Evolutionary conservation across 129 eudicot species (phyloP).

Genomic region (Scalesia atractyloides): DNA sequence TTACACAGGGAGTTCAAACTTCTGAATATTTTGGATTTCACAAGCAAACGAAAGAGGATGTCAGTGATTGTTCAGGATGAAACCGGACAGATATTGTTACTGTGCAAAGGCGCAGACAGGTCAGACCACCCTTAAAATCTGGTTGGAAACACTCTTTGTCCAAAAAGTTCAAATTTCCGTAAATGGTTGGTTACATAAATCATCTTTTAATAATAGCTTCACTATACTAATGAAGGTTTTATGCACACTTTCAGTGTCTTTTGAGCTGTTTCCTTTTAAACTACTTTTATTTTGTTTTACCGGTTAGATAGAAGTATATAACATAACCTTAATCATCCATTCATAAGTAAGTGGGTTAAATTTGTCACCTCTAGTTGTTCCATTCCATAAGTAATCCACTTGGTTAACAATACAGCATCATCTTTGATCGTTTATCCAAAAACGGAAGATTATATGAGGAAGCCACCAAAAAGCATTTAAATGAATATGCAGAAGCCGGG

Average conservation of each 20-base stretch:
- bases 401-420: constrained; percentile 52
- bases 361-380: neutral
- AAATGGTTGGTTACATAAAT: neutral
- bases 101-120: constrained; percentile 99
- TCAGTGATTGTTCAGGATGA: constrained; percentile 80
- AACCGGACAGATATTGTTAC: constrained; percentile 69
- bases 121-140: constrained; percentile 29
- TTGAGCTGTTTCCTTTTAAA: neutral
- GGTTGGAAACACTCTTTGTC: neutral
- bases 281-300: neutral
- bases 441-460: constrained; percentile 68
- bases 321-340: neutral
- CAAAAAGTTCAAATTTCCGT: neutral
- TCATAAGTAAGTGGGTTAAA: neutral
- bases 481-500: constrained; percentile 87
- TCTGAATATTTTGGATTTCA: constrained; percentile 82
- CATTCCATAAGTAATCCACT: neutral
- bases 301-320: constrained; percentile 2
- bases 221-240: neutral
- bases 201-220: neutral
- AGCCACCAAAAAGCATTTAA: constrained; percentile 68
- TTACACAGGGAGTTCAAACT: constrained; percentile 77
- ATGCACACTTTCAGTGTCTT: neutral
- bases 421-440: constrained; percentile 81
- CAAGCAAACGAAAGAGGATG: constrained; percentile 96